These are phyloP conservation scores for Plantago lanceolata DNA, from an alignment of 305 asterid genomes.

Conservation along the genomic window DNA sequence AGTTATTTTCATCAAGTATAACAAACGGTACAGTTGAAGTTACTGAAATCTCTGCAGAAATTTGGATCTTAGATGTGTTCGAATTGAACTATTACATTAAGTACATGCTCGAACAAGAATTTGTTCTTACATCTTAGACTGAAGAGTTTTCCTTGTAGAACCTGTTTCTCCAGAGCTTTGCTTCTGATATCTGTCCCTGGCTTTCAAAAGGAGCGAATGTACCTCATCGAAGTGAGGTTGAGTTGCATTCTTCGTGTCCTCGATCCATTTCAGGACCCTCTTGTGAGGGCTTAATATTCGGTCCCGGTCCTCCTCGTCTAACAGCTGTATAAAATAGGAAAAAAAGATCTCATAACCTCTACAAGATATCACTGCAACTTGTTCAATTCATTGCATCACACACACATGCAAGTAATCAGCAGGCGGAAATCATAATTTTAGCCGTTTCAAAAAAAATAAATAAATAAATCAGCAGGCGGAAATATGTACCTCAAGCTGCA, in stretches of 20 bases:
- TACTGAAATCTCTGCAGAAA: too few relatives aligned
- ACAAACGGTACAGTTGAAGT: too few relatives aligned
- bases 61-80: too few relatives aligned
- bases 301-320: conserved; percentile 52
- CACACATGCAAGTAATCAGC: conserved; percentile 2
- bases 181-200: conserved; percentile 40
- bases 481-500: conserved; percentile 94
- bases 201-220: conserved; percentile 42
- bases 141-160: conserved; percentile 19
- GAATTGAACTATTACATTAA: too few relatives aligned
- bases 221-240: conserved; percentile 58
- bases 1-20: too few relatives aligned
- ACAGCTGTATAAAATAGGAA: conserved; percentile 29
- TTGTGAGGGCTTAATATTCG: conserved; percentile 47
- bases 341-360: neutral
- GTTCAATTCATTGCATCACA: neutral
- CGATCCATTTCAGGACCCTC: conserved; percentile 59
- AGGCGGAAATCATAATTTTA: neutral
- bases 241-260: conserved; percentile 46
- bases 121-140: conserved; percentile 39
- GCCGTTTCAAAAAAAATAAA: too few relatives aligned
- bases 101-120: too few relatives aligned
- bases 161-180: conserved; percentile 26
- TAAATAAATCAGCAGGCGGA: too few relatives aligned
- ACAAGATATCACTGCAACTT: neutral